These are phyloP conservation scores for Chalaropsis thielavioides DNA, from an alignment of 2,329 filamentous ascomycete genomes.

Conservation along the genomic window DNA sequence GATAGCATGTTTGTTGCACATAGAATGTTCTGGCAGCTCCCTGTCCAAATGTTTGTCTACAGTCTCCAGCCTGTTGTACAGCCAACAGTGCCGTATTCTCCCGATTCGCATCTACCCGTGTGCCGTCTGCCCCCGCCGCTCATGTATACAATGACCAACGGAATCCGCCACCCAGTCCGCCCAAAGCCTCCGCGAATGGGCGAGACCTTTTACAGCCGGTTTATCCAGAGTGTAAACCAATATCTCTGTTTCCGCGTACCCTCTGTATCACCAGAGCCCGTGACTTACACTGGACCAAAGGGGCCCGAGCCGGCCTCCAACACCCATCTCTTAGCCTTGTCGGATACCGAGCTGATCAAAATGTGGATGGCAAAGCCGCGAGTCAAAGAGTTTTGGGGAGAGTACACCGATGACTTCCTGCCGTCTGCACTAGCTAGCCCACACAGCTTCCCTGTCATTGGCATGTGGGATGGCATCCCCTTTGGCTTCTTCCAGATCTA, in stretches of 20 bases:
- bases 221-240: conserved; percentile 64
- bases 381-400: conserved; percentile 75
- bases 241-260: conserved; percentile 84
- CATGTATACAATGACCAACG: conserved; percentile 66
- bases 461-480: conserved; percentile 83
- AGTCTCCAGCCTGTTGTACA: conserved; percentile 26
- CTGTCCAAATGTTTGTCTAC: conserved; percentile 76
- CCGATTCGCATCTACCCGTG: conserved; percentile 67
- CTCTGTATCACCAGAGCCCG: conserved; percentile 48
- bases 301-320: conserved; percentile 27
- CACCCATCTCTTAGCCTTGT: conserved; percentile 30
- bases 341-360: conserved; percentile 50
- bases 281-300: conserved; percentile 48
- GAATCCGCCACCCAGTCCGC: conserved; percentile 69
- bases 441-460: conserved; percentile 82
- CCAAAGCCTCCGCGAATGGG: conserved; percentile 82
- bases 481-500: conserved; percentile 98
- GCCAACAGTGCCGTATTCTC: conserved; percentile 62
- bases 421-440: conserved; percentile 45
- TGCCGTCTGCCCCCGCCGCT: conserved; percentile 76
- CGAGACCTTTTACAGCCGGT: conserved; percentile 81
- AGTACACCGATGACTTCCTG: conserved; percentile 51
- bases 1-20: conserved; percentile 67
- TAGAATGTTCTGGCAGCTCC: conserved; percentile 82
- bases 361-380: conserved; percentile 81